Percentiles rank a stretch among this genome's conserved stretches.
Conservation (phyloP, 805 yeast genomes). For the Gaillardinia entomophila region DNA sequence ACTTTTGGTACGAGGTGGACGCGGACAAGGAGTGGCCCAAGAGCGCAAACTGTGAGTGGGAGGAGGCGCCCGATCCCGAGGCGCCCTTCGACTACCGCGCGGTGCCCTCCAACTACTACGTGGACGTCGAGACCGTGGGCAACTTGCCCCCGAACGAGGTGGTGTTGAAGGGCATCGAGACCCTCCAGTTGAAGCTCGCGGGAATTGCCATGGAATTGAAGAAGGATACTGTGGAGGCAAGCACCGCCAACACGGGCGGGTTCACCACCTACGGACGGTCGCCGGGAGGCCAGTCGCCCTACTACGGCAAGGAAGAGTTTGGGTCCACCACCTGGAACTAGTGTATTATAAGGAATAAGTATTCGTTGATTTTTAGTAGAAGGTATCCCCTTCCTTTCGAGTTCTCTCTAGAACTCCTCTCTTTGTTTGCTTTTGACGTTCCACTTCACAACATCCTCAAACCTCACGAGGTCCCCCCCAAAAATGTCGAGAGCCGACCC, state of each 20-base stretch:
- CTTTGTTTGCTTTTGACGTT: too few relatives aligned
- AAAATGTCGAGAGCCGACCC: constrained; percentile 94
- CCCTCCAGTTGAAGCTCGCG: constrained; percentile 86
- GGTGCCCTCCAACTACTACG: constrained; percentile 72
- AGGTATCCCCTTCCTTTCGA: neutral
- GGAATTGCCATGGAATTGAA: constrained; percentile 69
- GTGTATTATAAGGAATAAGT: neutral
- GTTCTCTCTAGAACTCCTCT: neutral
- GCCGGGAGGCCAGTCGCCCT: constrained; percentile 24
- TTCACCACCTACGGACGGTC: constrained; percentile 44
- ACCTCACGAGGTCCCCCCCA: constrained; percentile 81
- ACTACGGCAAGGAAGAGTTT: constrained; percentile 32
- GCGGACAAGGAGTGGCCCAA: constrained; percentile 92
- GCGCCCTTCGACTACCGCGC: constrained; percentile 84
- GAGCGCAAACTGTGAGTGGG: constrained; percentile 86
- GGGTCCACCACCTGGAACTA: constrained; percentile 17
- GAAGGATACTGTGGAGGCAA: constrained; percentile 37
- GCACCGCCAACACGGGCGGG: constrained; percentile 39
- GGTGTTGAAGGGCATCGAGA: constrained; percentile 75
- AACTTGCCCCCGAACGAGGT: constrained; percentile 85
- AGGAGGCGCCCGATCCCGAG: constrained; percentile 87
- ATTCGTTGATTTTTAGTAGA: too few relatives aligned
- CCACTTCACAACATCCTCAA: constrained; percentile 74
- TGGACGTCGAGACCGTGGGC: constrained; percentile 92
- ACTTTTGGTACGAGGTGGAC: constrained; percentile 91